A percentile compares a stretch with the other conserved stretches of the same genome.
phyloP scores from a whole-genome alignment of 2,329 filamentous ascomycete genomes.

The Scytalidium lignicola region DNA sequence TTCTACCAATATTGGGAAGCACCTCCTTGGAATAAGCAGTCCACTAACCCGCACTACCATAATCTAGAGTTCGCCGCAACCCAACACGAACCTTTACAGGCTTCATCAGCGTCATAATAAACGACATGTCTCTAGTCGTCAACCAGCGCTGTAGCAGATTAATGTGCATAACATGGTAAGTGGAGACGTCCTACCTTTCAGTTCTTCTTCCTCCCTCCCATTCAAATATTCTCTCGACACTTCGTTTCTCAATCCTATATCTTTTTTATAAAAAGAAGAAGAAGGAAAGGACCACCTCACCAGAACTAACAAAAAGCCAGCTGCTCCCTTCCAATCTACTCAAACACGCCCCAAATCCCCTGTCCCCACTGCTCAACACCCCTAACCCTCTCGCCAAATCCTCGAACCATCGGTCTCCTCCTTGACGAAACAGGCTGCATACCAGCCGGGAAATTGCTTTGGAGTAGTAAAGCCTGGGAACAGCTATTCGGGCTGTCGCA shows the following conservation, averaged over 20 bases:
- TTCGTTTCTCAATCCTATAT: too few relatives aligned
- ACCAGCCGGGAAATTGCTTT: slow-evolving; percentile 44
- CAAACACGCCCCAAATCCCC: slow-evolving; percentile 36
- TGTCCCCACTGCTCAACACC: slow-evolving; percentile 34
- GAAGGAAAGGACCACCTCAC: too few relatives aligned
- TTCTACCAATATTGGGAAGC: background rate
- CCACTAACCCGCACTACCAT: too few relatives aligned
- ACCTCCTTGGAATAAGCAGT: too few relatives aligned
- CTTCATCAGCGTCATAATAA: slow-evolving; percentile 28
- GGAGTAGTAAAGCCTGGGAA: slow-evolving; percentile 48
- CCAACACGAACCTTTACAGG: slow-evolving; percentile 32
- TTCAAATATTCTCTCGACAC: too few relatives aligned
- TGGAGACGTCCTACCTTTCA: background rate
- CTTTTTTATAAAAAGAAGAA: too few relatives aligned
- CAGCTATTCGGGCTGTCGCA: slow-evolving; percentile 40
- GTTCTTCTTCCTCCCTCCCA: too few relatives aligned
- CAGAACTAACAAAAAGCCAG: slow-evolving; percentile 21
- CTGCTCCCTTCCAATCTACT: slow-evolving; percentile 49
- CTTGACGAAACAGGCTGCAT: slow-evolving; percentile 53
- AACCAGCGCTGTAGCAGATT: slow-evolving; percentile 27
- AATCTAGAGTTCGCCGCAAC: slow-evolving; percentile 28
- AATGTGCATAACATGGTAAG: slow-evolving; percentile 38
- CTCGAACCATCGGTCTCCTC: slow-evolving; percentile 34
- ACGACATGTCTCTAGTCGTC: slow-evolving; percentile 21
- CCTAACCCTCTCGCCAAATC: slow-evolving; percentile 32